Evolutionary conservation across 1,139 yeast species (phyloP).

Genomic region (Candida sojae): DNA sequence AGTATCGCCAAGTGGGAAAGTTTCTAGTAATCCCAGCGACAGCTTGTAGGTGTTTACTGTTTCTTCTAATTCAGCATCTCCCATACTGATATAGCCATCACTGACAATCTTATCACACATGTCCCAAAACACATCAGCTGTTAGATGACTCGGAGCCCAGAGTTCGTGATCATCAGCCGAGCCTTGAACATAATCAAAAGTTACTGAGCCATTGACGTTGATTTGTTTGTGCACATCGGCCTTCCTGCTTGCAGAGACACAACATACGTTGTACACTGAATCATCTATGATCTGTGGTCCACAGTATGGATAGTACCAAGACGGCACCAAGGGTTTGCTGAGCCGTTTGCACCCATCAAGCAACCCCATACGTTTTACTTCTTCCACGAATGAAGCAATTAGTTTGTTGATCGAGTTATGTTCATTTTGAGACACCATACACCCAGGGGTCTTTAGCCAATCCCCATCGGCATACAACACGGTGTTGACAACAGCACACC

Average conservation of each 20-base stretch:
- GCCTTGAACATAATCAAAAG: constrained; percentile 72
- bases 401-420: constrained; percentile 48
- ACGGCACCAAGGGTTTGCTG: constrained; percentile 58
- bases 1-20: constrained; percentile 19
- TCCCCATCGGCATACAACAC: constrained; percentile 41
- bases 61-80: constrained; percentile 22
- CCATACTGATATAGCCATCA: neutral
- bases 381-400: constrained; percentile 52
- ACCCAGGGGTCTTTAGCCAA: constrained; percentile 46
- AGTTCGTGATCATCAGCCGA: constrained; percentile 93
- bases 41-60: constrained; percentile 15
- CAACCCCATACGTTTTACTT: constrained; percentile 42
- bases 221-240: constrained; percentile 21
- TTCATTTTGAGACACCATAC: constrained; percentile 61
- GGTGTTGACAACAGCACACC: constrained; percentile 81
- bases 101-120: constrained; percentile 30
- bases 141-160: constrained; percentile 60
- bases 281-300: constrained; percentile 1
- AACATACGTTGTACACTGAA: constrained; percentile 28
- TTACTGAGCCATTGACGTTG: constrained; percentile 2
- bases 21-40: constrained; percentile 5
- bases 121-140: constrained; percentile 62
- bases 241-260: constrained; percentile 66
- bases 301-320: constrained; percentile 64
- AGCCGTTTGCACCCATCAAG: constrained; percentile 28